Evolutionary conservation across 2,329 filamentous ascomycete genomes (phyloP), one percentile per base, ranked within the genome.

Genomic region (Xylaria sp.): DNA sequence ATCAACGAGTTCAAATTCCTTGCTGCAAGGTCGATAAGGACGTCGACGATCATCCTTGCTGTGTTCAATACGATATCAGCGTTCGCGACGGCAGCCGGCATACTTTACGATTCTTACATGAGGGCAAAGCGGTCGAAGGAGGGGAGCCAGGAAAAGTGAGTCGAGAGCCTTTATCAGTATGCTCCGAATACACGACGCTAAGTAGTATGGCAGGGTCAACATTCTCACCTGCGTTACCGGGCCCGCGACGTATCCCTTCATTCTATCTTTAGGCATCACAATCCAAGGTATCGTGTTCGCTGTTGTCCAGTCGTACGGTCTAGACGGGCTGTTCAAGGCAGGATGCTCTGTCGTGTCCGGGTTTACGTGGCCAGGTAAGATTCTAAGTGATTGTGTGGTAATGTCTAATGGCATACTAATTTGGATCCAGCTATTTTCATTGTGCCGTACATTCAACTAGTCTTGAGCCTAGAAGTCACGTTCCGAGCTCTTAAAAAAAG

Each of bases 401-500:
- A 7, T 17, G 16, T 46, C 7, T 18, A 24, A 16, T 11, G 18
- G 26, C 13, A 29, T 56, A 57, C 72, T 74, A 63, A 72, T 46
- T 29, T 16, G 8, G 2, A 2, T 21, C 34, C 52, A 88, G 87
- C 83, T 7, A 76, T 89, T 34, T 89, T 90, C 63, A 77, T 89
- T 48, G 79, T 85, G 7, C 86, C 86, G 21, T 88, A 81, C 57
- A 79, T 86, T 26, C 86, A 89, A 60, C 65, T 89, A 18, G 76
- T 88, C 16, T 89, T 90, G 61, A 84, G 82, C 13, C 58, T 87
- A 53, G 87, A 90, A 68, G 78, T 82, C 29, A 75, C 82, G 0
- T 63, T 83, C 16, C 77, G 87, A 60, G 80, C 82, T 9, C 67
- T 87, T 21, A 77, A 74, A 59, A 74, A 71, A 42, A 75, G 76